Evolutionary conservation across 75 land plant species (phyloP).

Genomic region (Sequoiadendron giganteum): DNA sequence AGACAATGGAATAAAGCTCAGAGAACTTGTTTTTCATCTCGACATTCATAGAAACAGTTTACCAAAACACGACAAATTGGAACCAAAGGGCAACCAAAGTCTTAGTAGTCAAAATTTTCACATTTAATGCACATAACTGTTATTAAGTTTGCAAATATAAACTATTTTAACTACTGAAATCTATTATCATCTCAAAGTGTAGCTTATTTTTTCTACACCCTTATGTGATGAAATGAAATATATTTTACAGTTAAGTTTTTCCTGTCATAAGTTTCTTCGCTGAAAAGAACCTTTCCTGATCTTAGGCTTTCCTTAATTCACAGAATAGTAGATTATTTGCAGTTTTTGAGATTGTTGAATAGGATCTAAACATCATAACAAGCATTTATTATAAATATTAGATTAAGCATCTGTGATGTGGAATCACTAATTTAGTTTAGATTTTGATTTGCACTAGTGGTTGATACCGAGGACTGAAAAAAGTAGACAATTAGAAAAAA

Average conservation of each 20-base stretch:
- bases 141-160: not conserved
- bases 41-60: not conserved
- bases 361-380: not conserved
- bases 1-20: not conserved
- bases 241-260: too few relatives aligned
- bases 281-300: not conserved
- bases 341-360: not conserved
- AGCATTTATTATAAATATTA: not conserved
- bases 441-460: not conserved
- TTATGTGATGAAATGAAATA: not conserved
- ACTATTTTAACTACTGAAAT: not conserved
- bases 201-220: not conserved
- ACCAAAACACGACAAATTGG: not conserved
- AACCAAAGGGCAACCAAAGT: not conserved
- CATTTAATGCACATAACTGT: not conserved
- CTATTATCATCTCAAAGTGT: not conserved
- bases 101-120: not conserved
- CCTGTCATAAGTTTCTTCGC: not conserved
- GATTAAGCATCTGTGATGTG: too few relatives aligned
- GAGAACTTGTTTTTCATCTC: not conserved
- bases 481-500: not conserved
- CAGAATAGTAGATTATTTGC: not conserved
- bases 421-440: not conserved
- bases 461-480: not conserved
- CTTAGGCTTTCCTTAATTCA: not conserved